These are phyloP conservation scores for Brassica nigra DNA, from an alignment of 345 rosid species.

Conservation along the genomic window DNA sequence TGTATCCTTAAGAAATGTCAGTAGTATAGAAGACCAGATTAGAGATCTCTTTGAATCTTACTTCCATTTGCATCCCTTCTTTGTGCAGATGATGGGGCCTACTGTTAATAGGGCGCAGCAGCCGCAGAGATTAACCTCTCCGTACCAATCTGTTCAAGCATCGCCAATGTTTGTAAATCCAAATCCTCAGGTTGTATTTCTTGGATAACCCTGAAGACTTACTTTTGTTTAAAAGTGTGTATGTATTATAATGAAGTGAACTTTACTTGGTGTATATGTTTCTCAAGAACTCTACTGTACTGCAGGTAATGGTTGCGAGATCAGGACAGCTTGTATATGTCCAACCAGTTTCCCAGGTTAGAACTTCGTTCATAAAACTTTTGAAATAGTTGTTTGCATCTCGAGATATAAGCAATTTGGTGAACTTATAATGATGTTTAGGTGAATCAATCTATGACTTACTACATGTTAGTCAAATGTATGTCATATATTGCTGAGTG, in stretches of 20 bases:
- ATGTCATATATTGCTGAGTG: background rate
- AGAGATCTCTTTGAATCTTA: conserved; percentile 4
- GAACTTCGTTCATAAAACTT: conserved; percentile 24
- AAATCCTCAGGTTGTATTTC: conserved; percentile 63
- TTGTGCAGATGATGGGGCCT: conserved; percentile 57
- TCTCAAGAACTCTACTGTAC: conserved; percentile 18
- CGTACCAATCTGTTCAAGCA: conserved; percentile 63
- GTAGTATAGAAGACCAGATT: background rate
- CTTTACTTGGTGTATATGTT: conserved; percentile 9
- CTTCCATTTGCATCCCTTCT: conserved; percentile 13
- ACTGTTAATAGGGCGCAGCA: conserved; percentile 56
- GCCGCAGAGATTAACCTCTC: conserved; percentile 62
- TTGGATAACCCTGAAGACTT: conserved; percentile 1
- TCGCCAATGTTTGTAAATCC: conserved; percentile 57
- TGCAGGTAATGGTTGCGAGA: conserved; percentile 72
- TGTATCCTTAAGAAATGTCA: background rate
- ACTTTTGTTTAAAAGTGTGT: background rate
- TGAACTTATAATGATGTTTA: background rate
- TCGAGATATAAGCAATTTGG: background rate
- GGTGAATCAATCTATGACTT: background rate
- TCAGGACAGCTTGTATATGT: conserved; percentile 70
- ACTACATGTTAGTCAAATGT: background rate
- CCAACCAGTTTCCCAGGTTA: conserved; percentile 80
- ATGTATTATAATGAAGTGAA: background rate
- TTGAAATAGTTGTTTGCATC: background rate